Conservation (phyloP, 495 filamentous ascomycete genomes). For the Evernia prunastri region DNA sequence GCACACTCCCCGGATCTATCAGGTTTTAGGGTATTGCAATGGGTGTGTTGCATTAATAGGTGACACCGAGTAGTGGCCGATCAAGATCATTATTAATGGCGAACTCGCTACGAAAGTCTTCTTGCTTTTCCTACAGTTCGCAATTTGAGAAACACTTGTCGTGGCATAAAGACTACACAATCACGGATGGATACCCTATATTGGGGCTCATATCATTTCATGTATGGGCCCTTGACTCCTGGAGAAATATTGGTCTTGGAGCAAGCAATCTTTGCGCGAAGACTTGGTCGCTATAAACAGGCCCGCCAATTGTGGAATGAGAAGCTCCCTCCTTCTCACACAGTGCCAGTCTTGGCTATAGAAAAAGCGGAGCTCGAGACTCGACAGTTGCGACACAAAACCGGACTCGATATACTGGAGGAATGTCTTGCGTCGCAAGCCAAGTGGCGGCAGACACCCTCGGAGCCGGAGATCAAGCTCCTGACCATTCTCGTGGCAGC, state of each 20-base stretch:
- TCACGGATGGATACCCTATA: neutral
- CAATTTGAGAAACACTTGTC: neutral
- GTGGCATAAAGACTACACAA: neutral
- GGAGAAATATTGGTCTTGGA: slow-evolving; percentile 2
- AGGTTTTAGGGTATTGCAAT: no score
- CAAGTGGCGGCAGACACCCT: neutral
- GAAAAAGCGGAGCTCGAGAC: slow-evolving; percentile 4
- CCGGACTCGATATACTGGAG: slow-evolving; percentile 3
- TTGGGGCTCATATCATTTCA: neutral
- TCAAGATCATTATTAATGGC: no score
- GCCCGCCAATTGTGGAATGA: slow-evolving; percentile 6
- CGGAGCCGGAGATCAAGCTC: slow-evolving; percentile 9
- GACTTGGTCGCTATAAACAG: slow-evolving; percentile 12
- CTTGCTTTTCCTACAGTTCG: no score
- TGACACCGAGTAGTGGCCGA: no score
- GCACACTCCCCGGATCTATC: no score
- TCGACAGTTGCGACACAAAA: slow-evolving; percentile 4
- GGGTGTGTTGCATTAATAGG: neutral
- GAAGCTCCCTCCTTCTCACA: slow-evolving; percentile 5
- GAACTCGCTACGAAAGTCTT: no score
- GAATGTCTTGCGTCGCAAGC: slow-evolving; percentile 4
- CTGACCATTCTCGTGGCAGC: slow-evolving; percentile 5
- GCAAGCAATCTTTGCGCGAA: slow-evolving; percentile 6
- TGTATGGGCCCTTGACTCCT: slow-evolving; percentile 7
- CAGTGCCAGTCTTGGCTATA: slow-evolving; percentile 6